Base-by-base conservation (phyloP, 805 yeast genomes). In the Candida boleticola region DNA sequence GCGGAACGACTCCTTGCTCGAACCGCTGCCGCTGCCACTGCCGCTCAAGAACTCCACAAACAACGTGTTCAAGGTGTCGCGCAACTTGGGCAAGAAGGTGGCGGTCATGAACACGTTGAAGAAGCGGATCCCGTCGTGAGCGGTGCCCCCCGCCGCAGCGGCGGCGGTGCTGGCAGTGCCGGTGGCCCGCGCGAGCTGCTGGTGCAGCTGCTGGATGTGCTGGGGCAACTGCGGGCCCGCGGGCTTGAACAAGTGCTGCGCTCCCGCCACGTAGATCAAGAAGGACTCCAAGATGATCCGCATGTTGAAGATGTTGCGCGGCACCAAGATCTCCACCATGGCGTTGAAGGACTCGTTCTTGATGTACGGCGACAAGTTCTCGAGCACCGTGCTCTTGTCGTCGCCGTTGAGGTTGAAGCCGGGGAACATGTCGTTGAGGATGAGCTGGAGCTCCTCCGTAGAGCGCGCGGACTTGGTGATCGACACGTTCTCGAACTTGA, bases 221-320 rank as follows among this genome's bases (percentile, higher is more conserved):
- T n/a, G n/a, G n/a, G n/a, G n/a, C n/a, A n/a, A n/a, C n/a, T n/a
- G n/a, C n/a, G n/a, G n/a, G 2, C 25, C 33, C 18, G 30, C 27
- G 9, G 38, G 42, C 3, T 41, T 30, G 35, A 65, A 59, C 2
- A 71, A 41, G 21, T 44, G 44, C 39, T 71, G 64, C 1, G 85
- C 66, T 1, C 86, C 81, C 35, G 85, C 82, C 20, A 80, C 68
- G 54, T 87, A 88, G 10, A 80, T 64, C 37, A 88, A 70, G 29
- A 88, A 79, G 29, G 86, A 82, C 43, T 85, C 96, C 37, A 88
- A 61, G 13, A 89, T 75, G 4, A 85, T 74, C 49, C 90, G 75
- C 83, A 90, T 87, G 53, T 89, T 88, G 61, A 85, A 81, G 13
- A 89, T 74, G 53, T 80, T 81, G 2, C 88, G 80, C 0, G 82